Evolutionary conservation across 768 basidiomycete genomes (phyloP).

Genomic region (Mycena haematopus): DNA sequence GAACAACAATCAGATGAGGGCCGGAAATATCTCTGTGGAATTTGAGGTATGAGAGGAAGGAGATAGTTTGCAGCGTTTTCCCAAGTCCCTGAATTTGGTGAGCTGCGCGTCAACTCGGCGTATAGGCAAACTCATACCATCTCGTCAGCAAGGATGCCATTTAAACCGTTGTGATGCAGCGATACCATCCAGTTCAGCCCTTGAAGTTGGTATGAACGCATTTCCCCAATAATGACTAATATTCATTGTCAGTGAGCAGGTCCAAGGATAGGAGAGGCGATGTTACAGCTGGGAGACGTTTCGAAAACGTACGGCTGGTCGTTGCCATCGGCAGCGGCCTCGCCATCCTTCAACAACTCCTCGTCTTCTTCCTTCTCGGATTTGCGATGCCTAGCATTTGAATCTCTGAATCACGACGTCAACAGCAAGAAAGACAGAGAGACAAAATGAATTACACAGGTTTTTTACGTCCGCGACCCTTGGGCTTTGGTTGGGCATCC

Average conservation of each 20-base stretch:
- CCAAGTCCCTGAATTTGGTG: constrained; percentile 78
- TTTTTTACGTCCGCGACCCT: constrained; percentile 87
- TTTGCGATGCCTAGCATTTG: constrained; percentile 84
- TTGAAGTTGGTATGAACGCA: constrained; percentile 95
- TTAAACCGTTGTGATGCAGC: constrained; percentile 93
- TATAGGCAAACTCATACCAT: constrained; percentile 61
- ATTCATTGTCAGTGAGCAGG: constrained; percentile 10
- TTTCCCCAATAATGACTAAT: constrained; percentile 84
- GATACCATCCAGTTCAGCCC: constrained; percentile 98
- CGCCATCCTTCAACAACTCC: constrained; percentile 88
- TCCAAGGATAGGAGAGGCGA: background rate
- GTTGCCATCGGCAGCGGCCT: constrained; percentile 77
- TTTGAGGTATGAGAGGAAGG: constrained; percentile 94
- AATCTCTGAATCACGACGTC: constrained; percentile 55
- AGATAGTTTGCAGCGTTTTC: constrained; percentile 97
- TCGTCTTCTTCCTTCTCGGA: constrained; percentile 99
- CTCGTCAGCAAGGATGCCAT: constrained; percentile 97
- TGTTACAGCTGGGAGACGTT: constrained; percentile 85
- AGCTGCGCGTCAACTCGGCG: constrained; percentile 12
- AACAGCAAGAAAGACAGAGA: background rate
- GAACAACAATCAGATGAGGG: constrained; percentile 95
- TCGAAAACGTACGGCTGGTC: constrained; percentile 96
- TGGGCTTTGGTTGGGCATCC: constrained; percentile 85
- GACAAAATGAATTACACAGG: constrained; percentile 52
- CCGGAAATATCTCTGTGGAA: constrained; percentile 78